Evolutionary conservation across 2,329 filamentous ascomycete genomes (phyloP).

Genomic region (Knufia fluminis): DNA sequence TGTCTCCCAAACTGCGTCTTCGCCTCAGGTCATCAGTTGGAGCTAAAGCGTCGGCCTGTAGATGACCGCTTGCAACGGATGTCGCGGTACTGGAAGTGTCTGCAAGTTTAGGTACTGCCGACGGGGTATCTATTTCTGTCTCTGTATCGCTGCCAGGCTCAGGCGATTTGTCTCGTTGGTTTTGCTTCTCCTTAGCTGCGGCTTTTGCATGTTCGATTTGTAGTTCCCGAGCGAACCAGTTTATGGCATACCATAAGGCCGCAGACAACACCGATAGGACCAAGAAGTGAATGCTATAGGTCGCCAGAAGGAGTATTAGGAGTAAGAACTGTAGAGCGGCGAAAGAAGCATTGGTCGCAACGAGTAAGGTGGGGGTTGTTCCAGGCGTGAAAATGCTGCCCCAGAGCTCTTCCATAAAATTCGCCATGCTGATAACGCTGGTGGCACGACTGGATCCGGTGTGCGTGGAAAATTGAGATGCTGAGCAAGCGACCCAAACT

Average conservation of each 20-base stretch:
- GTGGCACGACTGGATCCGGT: background rate
- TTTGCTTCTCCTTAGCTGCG: slow-evolving; percentile 34
- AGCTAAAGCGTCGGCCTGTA: background rate
- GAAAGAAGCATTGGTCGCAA: slow-evolving; percentile 86
- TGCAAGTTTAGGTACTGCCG: background rate
- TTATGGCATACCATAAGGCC: slow-evolving; percentile 85
- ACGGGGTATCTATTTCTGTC: slow-evolving; percentile 27
- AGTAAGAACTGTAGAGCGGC: slow-evolving; percentile 74
- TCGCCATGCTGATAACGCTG: slow-evolving; percentile 29
- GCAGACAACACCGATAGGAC: slow-evolving; percentile 69
- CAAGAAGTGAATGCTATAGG: slow-evolving; percentile 80
- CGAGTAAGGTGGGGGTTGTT: slow-evolving; percentile 73
- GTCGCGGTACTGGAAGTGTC: background rate
- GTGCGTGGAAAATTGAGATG: too few species aligned
- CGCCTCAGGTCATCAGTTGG: background rate
- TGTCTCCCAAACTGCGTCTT: slow-evolving; percentile 39
- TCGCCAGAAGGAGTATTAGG: slow-evolving; percentile 64
- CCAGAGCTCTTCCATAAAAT: slow-evolving; percentile 69
- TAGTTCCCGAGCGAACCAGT: slow-evolving; percentile 81
- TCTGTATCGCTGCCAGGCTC: slow-evolving; percentile 28
- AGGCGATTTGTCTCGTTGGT: slow-evolving; percentile 36
- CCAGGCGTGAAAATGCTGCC: slow-evolving; percentile 89
- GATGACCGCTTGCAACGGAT: background rate
- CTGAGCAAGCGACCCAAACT: background rate
- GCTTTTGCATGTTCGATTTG: slow-evolving; percentile 42